Evolutionary conservation across 495 filamentous ascomycete species (phyloP).

Genomic region (Extremus antarcticus): DNA sequence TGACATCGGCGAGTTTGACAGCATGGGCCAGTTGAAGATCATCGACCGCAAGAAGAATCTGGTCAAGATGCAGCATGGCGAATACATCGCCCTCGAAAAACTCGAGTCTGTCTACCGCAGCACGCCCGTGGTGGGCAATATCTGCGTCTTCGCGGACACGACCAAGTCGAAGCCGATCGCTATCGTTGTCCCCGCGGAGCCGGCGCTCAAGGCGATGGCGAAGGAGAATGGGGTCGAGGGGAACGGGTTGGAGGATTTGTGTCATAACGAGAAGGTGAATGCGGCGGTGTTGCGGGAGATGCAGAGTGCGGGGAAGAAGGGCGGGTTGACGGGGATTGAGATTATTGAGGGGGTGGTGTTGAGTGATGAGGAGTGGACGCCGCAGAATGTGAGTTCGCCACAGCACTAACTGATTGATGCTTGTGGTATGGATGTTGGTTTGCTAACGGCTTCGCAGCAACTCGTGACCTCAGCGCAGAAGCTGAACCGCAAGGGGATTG

Average conservation of each 20-base stretch:
- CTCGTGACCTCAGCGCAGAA: constrained; percentile 68
- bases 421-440: not conserved
- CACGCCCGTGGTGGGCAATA: constrained; percentile 75
- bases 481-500: constrained; percentile 58
- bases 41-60: constrained; percentile 98
- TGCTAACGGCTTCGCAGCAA: constrained; percentile 32
- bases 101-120: constrained; percentile 92
- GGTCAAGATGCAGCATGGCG: constrained; percentile 89
- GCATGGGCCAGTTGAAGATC: constrained; percentile 68
- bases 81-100: constrained; percentile 98
- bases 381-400: constrained; percentile 69
- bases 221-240: constrained; percentile 59
- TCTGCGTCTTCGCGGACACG: constrained; percentile 81
- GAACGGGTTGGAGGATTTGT: constrained; percentile 60
- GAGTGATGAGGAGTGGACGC: constrained; percentile 94
- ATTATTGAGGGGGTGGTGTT: constrained; percentile 87
- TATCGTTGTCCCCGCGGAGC: constrained; percentile 85
- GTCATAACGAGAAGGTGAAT: constrained; percentile 75
- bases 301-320: constrained; percentile 59
- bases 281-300: constrained; percentile 70
- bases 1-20: constrained; percentile 85
- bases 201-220: constrained; percentile 75
- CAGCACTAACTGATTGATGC: not conserved
- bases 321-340: constrained; percentile 75
- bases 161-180: constrained; percentile 79